Percentiles rank a stretch among this genome's conserved stretches.
phyloP scores from a whole-genome alignment of 208 protist genomes.

The Angomonas ambiguus region DNA sequence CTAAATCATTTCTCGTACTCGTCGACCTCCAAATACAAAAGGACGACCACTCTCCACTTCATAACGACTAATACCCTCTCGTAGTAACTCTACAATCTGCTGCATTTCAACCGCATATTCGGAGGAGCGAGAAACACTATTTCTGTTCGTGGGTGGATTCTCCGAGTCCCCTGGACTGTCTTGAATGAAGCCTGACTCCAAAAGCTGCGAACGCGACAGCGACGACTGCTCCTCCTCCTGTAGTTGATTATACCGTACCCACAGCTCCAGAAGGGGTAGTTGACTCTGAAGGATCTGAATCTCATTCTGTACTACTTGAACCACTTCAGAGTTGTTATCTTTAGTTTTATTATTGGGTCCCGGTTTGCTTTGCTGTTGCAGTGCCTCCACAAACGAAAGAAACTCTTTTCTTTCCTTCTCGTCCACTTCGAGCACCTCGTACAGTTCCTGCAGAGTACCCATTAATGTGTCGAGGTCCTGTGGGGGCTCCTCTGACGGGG shows the following conservation, averaged over 20 bases:
- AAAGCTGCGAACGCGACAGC: no score
- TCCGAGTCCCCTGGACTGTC: no score
- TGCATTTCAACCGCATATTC: neutral
- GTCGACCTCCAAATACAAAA: neutral
- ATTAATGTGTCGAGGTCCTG: neutral
- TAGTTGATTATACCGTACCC: neutral
- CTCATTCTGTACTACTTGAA: neutral
- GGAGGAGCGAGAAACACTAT: no score
- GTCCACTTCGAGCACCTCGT: neutral
- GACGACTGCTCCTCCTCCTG: neutral
- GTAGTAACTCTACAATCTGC: neutral
- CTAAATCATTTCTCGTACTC: neutral
- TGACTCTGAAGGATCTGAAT: neutral
- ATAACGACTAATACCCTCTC: neutral
- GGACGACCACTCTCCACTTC: neutral
- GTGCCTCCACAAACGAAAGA: neutral
- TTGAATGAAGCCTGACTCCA: neutral
- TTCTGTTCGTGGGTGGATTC: no score
- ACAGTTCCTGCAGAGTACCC: neutral
- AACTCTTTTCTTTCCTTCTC: neutral
- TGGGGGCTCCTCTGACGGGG: neutral
- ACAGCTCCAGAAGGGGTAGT: neutral
- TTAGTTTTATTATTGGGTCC: neutral
- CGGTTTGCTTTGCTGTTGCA: neutral
- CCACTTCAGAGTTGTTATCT: no score